Conservation (phyloP, 1,284 basidiomycete species). For the Pascua guehoae region DNA sequence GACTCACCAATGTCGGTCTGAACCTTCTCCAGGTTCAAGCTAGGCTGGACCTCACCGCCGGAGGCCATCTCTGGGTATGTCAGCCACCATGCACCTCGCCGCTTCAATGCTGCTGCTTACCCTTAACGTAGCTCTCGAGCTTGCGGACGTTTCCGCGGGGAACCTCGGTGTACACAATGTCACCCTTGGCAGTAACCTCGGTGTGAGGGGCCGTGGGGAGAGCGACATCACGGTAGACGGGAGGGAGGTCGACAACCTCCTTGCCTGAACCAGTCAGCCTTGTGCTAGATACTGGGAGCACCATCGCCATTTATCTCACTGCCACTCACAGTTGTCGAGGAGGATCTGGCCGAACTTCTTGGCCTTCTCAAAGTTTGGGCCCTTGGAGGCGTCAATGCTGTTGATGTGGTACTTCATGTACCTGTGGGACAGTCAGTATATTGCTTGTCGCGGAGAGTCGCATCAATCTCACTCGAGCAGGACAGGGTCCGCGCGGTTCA, state of each 20-base stretch:
- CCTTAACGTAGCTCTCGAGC: conserved; percentile 91
- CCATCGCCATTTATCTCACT: neutral
- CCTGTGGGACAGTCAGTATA: conserved; percentile 28
- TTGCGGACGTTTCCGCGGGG: conserved; percentile 94
- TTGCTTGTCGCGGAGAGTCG: neutral
- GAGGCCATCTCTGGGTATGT: conserved; percentile 77
- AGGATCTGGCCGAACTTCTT: conserved; percentile 97
- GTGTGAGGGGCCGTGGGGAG: conserved; percentile 97
- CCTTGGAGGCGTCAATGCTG: conserved; percentile 72
- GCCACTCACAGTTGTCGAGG: conserved; percentile 67
- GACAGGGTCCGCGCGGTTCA: conserved; percentile 92
- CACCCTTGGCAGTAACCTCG: conserved; percentile 86
- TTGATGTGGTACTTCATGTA: conserved; percentile 98
- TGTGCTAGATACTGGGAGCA: neutral
- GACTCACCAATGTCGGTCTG: conserved; percentile 74
- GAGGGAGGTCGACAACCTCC: conserved; percentile 44
- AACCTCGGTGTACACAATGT: conserved; percentile 91
- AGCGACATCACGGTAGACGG: conserved; percentile 64
- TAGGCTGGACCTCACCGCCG: conserved; percentile 75
- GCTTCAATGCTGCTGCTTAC: too few species aligned
- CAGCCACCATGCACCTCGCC: conserved; percentile 23
- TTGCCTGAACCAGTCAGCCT: conserved; percentile 21
- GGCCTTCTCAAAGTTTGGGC: conserved; percentile 86
- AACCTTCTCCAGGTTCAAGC: conserved; percentile 91
- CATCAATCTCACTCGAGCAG: conserved; percentile 57